Conservation (phyloP, 2,329 filamentous ascomycete species). For the Exophiala mesophila region DNA sequence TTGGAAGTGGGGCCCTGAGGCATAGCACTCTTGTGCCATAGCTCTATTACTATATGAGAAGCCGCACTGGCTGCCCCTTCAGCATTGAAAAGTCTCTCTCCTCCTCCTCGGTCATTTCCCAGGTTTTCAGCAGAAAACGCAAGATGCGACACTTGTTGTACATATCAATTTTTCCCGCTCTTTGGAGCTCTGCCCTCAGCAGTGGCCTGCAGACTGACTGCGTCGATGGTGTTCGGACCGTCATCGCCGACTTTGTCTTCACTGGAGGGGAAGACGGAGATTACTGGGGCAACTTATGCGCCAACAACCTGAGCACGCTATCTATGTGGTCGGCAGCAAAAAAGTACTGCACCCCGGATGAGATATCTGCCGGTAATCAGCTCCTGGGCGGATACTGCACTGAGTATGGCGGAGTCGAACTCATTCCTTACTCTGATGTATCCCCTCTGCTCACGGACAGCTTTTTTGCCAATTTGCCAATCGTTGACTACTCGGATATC, state of each 20-base stretch:
- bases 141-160: neutral
- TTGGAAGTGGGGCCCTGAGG: too few relatives aligned
- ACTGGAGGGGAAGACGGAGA: neutral
- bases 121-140: too few relatives aligned
- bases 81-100: too few relatives aligned
- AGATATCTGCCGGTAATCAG: conserved; percentile 25
- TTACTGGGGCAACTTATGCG: conserved; percentile 27
- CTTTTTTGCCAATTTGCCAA: conserved; percentile 30
- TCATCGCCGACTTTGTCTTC: conserved; percentile 1
- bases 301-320: conserved; percentile 30
- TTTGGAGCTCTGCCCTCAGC: neutral
- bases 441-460: conserved; percentile 30
- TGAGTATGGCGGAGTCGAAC: conserved; percentile 28
- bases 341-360: conserved; percentile 27
- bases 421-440: conserved; percentile 22
- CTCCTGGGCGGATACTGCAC: conserved; percentile 9
- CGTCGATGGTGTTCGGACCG: neutral
- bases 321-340: conserved; percentile 36
- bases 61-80: too few relatives aligned
- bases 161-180: neutral
- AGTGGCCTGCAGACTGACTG: neutral
- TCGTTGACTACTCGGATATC: conserved; percentile 31
- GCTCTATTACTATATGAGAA: too few relatives aligned
- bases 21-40: too few relatives aligned
- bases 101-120: too few relatives aligned